Evolutionary conservation across 202 grass and related monocot genomes (phyloP), one percentile per base, ranked within the genome.

Genomic region (Schoenoplectus triqueter): DNA sequence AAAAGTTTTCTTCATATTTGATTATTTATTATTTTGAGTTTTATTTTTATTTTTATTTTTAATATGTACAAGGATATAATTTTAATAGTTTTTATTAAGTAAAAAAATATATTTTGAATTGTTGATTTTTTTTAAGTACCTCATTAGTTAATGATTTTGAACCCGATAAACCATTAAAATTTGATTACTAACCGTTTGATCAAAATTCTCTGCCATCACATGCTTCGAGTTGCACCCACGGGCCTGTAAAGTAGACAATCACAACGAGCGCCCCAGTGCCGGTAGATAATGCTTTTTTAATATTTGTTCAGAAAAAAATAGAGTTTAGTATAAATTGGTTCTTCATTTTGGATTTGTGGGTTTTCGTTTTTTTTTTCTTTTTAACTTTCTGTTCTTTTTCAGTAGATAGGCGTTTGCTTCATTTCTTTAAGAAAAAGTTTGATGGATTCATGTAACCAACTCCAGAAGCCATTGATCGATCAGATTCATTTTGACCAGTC

Each of bases 171-270:
- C 31, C 31, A 31, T 31, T 31, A 31, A 31, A 31, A 31, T 31
- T 31, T 31, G 31, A 31, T 31, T 31, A 31, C 31, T 31, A 31
- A 31, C 31, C 1, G 31, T 31, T 31, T 31, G 31, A 31, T 31
- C 31, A 31, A 31, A 31, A 31, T 2, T 60, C 74, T 0, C 52
- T 51, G 11, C 0, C 73, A 41, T 78, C 73, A 21, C 73, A 7
- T 3, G 73, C 73, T 78, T 78, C 74, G 0, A 78, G 74, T 78
- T 78, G 74, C 52, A 59, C 74, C 11, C 51, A 60, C 42, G 74
- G 74, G 31, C 51, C 55, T 42, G 31, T 10, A 31, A 31, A 31
- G 31, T 31, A 7, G 21, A 78, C 11, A 44, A 60, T 42, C 19
- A 6, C 0, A 52, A 52, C 0, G 22, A 42, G 22, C 60, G 74